phyloP scores from a whole-genome alignment of 2,329 filamentous ascomycete species.

The Clonostachys rosea region DNA sequence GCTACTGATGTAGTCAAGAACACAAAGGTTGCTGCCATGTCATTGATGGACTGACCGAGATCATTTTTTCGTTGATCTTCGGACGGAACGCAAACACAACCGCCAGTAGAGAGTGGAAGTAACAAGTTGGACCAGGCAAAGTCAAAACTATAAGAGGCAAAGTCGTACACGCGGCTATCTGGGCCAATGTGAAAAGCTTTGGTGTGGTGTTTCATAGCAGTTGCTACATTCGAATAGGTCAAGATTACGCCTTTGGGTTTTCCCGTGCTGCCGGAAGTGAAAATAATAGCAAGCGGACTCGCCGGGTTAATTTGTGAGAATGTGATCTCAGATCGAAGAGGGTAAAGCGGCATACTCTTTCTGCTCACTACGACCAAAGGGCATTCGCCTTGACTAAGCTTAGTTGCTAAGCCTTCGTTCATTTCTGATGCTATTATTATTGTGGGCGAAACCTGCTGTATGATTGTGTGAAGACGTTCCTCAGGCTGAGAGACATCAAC shows the following conservation, averaged over 20 bases:
- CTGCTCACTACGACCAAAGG: constrained; percentile 1
- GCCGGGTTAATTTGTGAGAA: constrained; percentile 1
- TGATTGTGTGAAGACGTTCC: not conserved
- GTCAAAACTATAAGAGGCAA: constrained; percentile 7
- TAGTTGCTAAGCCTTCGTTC: constrained; percentile 1
- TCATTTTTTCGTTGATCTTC: constrained; percentile 6
- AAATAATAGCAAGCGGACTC: constrained; percentile 3
- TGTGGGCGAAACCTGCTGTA: constrained; percentile 1
- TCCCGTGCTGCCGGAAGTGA: constrained; percentile 3
- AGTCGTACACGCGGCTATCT: not conserved
- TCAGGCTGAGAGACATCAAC: constrained; percentile 1
- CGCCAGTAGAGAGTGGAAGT: constrained; percentile 4
- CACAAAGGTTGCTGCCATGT: constrained; percentile 4
- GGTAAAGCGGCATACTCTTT: not conserved
- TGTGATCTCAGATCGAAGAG: not conserved
- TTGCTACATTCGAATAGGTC: constrained; percentile 2
- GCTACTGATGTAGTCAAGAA: constrained; percentile 9
- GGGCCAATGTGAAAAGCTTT: not conserved
- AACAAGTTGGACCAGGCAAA: not conserved
- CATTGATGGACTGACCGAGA: constrained; percentile 6
- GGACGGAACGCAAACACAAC: constrained; percentile 7
- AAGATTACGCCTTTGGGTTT: constrained; percentile 1
- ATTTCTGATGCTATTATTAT: not conserved
- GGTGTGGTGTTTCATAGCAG: too few species aligned
- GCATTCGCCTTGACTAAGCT: not conserved